Evolutionary conservation across 768 basidiomycete species (phyloP), one percentile per base, ranked within the genome.

Genomic region (Rossbeevera mucosa): DNA sequence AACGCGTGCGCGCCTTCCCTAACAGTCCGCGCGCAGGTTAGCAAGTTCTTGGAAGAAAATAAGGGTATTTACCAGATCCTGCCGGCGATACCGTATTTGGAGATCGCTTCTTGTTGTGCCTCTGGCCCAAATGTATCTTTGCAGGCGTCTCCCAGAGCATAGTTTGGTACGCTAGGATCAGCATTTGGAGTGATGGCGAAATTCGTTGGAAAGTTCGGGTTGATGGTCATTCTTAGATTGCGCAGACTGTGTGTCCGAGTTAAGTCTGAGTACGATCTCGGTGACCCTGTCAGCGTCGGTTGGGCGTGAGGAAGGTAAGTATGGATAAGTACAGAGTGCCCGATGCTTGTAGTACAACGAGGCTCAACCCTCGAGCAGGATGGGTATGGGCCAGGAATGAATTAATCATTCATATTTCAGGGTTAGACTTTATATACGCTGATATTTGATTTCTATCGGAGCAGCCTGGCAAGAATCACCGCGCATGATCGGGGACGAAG

Each of bases 1-100:
- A 90, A 66, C 7, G 76, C 68, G 62, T 85, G 82, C 4, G 87
- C 81, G 21, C 87, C 85, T 70, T 91, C 88, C 90, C 88, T 91
- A 63, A 30, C 40, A 33, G 54, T 22, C 58, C 45, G 47, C 24
- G 25, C 36, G 43, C 42, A 8, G 22, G 18, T 5, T 12, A 5
- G 58, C 50, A 31, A 24, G 9, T 38, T 26, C 21, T 45, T 51
- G 48, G 51, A 59, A 51, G 47, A 63, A 56, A 26, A 52, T 29
- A 31, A 38, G 18, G 43, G 47, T 57, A 63, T 65, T 74, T 74
- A 88, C 91, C 91, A 93, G 44, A 94, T 82, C 68, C 88, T 76
- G 28, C 90, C 88, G 7, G 90, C 91, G 51, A 94, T 93, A 4
- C 91, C 90, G 64, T 86, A 91, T 58, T 72, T 72, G 14, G 74